Conservation (phyloP, 768 basidiomycete genomes). For the Zangia roseola region DNA sequence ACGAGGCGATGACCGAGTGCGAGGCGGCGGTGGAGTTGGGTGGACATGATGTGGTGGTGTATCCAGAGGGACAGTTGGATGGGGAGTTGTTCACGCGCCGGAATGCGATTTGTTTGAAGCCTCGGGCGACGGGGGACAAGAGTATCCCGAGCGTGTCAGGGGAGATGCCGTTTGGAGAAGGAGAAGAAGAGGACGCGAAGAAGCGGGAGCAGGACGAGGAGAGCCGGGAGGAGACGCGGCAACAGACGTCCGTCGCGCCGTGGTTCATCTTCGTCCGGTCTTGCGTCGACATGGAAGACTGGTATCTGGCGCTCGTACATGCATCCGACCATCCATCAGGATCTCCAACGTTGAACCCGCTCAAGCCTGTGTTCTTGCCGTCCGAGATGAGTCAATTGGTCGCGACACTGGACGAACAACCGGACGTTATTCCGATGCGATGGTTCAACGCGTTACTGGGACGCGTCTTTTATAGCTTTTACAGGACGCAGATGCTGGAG, state of each 20-base stretch:
- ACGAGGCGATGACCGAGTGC: slow-evolving; percentile 88
- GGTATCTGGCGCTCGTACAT: slow-evolving; percentile 83
- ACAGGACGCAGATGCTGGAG: slow-evolving; percentile 81
- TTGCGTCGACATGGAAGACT: slow-evolving; percentile 95
- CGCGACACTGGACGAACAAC: slow-evolving; percentile 83
- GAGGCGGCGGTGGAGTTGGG: slow-evolving; percentile 87
- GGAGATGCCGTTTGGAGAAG: slow-evolving; percentile 43
- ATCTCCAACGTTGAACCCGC: slow-evolving; percentile 57
- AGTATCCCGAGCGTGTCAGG: slow-evolving; percentile 50
- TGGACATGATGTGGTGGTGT: slow-evolving; percentile 73
- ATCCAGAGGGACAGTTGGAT: slow-evolving; percentile 71
- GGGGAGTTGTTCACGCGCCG: slow-evolving; percentile 90
- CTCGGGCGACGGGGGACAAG: slow-evolving; percentile 40
- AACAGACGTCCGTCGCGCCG: slow-evolving; percentile 58
- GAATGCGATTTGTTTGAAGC: slow-evolving; percentile 80
- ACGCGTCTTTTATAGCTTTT: slow-evolving; percentile 88
- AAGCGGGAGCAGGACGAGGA: slow-evolving; percentile 41
- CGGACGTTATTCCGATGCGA: slow-evolving; percentile 95
- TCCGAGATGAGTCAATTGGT: slow-evolving; percentile 84
- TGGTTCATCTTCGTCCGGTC: slow-evolving; percentile 95
- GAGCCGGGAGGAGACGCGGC: slow-evolving; percentile 38
- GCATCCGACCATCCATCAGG: slow-evolving; percentile 65
- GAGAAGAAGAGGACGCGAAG: slow-evolving; percentile 29
- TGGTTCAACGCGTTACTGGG: slow-evolving; percentile 97
- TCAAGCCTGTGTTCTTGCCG: slow-evolving; percentile 65